Conservation (phyloP, 2,329 filamentous ascomycete species). For the Calonectria pauciramosa region DNA sequence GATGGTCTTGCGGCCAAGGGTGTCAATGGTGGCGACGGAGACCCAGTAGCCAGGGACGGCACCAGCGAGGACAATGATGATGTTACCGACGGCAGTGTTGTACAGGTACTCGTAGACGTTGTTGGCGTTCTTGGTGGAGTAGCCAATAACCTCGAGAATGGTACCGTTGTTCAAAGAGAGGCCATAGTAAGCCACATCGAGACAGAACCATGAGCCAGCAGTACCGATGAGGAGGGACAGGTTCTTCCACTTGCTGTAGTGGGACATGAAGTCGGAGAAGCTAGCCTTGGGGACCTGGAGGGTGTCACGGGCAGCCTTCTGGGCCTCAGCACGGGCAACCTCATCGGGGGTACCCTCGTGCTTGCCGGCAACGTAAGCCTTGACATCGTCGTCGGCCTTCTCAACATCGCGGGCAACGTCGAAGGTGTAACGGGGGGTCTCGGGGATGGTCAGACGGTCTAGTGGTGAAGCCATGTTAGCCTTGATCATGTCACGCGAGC, state of each 20-base stretch:
- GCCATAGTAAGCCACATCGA: constrained; percentile 73
- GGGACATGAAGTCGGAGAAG: constrained; percentile 77
- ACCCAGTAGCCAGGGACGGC: constrained; percentile 89
- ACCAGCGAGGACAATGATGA: constrained; percentile 83
- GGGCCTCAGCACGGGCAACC: constrained; percentile 71
- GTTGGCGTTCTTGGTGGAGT: constrained; percentile 61
- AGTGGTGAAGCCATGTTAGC: background rate
- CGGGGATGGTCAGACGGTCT: constrained; percentile 83
- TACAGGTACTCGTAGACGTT: constrained; percentile 78
- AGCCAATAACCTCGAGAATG: constrained; percentile 80
- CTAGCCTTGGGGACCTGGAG: constrained; percentile 79
- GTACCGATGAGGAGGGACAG: constrained; percentile 82
- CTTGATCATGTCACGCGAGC: constrained; percentile 21
- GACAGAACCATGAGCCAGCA: constrained; percentile 87
- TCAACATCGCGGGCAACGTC: constrained; percentile 82
- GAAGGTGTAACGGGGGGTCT: constrained; percentile 90
- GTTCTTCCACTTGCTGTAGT: constrained; percentile 81
- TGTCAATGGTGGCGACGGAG: constrained; percentile 81
- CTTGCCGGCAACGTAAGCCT: constrained; percentile 79
- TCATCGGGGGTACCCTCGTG: constrained; percentile 75
- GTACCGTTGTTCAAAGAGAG: constrained; percentile 82
- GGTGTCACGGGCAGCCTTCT: constrained; percentile 65
- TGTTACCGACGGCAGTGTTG: constrained; percentile 83
- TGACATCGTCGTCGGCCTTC: constrained; percentile 79
- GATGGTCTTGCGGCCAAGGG: constrained; percentile 82